Evolutionary conservation across 768 basidiomycete genomes (phyloP), one percentile per base, ranked within the genome.

Genomic region (Leccinum barrowsii): DNA sequence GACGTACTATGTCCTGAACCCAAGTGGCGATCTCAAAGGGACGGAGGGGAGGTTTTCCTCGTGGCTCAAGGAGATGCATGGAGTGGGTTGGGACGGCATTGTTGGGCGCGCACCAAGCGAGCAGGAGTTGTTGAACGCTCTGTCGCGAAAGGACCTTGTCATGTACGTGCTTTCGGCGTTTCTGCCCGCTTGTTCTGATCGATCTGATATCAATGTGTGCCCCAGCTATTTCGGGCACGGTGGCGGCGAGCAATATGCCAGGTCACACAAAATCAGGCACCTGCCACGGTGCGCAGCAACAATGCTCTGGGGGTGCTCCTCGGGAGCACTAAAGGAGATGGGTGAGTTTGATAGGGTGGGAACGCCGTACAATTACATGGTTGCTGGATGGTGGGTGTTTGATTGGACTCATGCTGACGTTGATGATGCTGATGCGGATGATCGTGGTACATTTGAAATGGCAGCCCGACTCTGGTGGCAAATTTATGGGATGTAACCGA

Each of bases 401-500:
- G n/a, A 22, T 19, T 52, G 52, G 11, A 15, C 30, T 34, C 32
- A n/a, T 12, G 15, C 21, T 13, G 26, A 32, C 15, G 30, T 26
- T n/a, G 50, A 56, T 7, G 52, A 44, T 32, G 37, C 35, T 0
- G 19, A 37, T 0, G 3, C 57, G 65, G 26, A 12, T 32, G 30
- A 61, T 48, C 13, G 15, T 12, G 42, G 54, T 59, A 7, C 11
- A 55, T 37, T 42, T 49, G 15, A 40, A 28, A 52, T 40, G 60
- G 53, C 60, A 94, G 96, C 61, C 96, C 97, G 17, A 89, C 94
- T 1, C 79, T 98, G 32, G 85, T 98, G 12, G 97, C 92, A 1
- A 98, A 96, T 67, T 77, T 98, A 5, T 99, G 97, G 97, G 97
- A 98, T 67, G 97, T 98, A 7, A 98, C 96, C 0, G 97, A 99